Evolutionary conservation across 2,329 filamentous ascomycete genomes (phyloP).

Genomic region (Fusarium abutilonis): DNA sequence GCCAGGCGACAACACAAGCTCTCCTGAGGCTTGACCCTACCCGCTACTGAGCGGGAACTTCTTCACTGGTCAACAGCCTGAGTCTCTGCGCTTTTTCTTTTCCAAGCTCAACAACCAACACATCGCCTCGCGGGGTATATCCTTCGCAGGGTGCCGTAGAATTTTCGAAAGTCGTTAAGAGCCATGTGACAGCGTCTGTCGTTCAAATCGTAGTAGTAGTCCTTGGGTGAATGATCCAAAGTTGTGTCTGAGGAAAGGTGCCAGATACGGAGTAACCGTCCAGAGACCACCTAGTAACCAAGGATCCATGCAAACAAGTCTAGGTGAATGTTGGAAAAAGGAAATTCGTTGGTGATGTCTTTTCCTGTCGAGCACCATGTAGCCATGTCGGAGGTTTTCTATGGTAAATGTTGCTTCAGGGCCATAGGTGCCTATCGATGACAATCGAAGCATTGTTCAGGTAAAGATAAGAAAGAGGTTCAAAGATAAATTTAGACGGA

Average conservation of each 20-base stretch:
- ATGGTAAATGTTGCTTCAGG: not conserved
- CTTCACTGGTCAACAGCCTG: constrained; percentile 40
- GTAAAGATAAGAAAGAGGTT: constrained; percentile 39
- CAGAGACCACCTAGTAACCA: constrained; percentile 44
- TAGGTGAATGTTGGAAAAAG: constrained; percentile 46
- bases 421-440: constrained; percentile 8
- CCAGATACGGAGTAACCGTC: constrained; percentile 43
- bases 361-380: constrained; percentile 21
- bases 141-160: constrained; percentile 54
- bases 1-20: constrained; percentile 42
- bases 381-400: constrained; percentile 4
- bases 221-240: constrained; percentile 49
- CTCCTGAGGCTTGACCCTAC: constrained; percentile 41
- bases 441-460: constrained; percentile 19
- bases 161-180: constrained; percentile 51
- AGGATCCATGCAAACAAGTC: constrained; percentile 46
- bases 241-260: constrained; percentile 47
- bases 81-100: constrained; percentile 45
- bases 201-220: constrained; percentile 50
- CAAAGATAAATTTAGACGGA: constrained; percentile 44
- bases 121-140: constrained; percentile 55
- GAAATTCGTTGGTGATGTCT: constrained; percentile 44
- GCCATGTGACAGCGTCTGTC: constrained; percentile 51
- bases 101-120: constrained; percentile 52
- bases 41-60: constrained; percentile 30